Evolutionary conservation across 768 basidiomycete genomes (phyloP).

Genomic region (Plicaturopsis crispa): DNA sequence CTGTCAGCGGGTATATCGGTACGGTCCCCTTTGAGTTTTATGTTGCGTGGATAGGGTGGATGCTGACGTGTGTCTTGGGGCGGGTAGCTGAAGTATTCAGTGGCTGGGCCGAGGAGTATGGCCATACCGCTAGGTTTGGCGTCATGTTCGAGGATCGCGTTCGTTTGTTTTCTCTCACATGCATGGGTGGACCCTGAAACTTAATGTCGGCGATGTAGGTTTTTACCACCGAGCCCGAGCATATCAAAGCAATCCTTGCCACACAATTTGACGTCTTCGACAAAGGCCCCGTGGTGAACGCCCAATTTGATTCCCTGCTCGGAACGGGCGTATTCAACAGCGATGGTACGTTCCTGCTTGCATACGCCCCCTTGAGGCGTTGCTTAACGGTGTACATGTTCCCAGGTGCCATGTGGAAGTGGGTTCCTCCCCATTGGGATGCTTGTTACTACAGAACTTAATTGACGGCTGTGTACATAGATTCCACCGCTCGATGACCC

Average conservation of each 20-base stretch:
- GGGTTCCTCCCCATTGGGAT: background rate
- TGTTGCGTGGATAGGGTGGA: background rate
- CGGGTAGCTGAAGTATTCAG: conserved; percentile 1
- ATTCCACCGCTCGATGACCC: conserved; percentile 58
- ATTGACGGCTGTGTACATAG: conserved; percentile 13
- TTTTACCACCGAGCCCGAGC: conserved; percentile 28
- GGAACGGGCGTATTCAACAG: conserved; percentile 14
- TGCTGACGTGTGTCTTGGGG: background rate
- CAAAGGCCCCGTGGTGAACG: background rate
- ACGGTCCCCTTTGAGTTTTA: too few species aligned
- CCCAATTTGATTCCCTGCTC: conserved; percentile 1
- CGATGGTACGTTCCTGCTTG: conserved; percentile 7
- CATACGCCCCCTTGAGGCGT: background rate
- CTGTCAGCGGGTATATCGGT: background rate
- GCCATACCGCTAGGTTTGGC: conserved; percentile 15
- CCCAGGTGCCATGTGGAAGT: background rate
- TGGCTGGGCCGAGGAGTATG: conserved; percentile 7
- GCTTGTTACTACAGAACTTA: background rate
- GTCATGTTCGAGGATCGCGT: conserved; percentile 20
- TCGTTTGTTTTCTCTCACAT: conserved; percentile 1
- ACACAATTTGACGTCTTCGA: background rate
- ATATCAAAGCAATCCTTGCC: conserved; percentile 25
- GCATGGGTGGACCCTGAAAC: background rate
- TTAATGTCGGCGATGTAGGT: conserved; percentile 21
- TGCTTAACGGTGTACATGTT: background rate